Evolutionary conservation across 192 early-diverging fungal genomes (phyloP).

Genomic region (Gryganskiella cystojenkinii): DNA sequence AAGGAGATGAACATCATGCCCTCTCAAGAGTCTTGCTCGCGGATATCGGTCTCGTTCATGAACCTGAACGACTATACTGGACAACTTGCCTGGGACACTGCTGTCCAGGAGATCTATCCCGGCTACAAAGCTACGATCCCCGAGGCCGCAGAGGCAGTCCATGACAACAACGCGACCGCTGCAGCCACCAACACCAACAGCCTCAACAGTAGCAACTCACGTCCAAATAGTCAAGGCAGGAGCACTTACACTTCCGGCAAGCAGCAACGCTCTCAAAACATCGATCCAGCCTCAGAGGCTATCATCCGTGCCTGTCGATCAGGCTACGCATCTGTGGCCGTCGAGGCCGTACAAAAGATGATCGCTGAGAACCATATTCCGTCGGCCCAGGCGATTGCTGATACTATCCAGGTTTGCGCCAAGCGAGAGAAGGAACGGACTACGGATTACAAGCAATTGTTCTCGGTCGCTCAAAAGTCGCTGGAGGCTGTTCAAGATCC

Average conservation of each 20-base stretch:
- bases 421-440: slow-evolving; percentile 42
- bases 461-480: slow-evolving; percentile 21
- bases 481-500: slow-evolving; percentile 18
- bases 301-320: slow-evolving; percentile 41
- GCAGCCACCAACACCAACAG: background rate
- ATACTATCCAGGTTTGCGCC: slow-evolving; percentile 48
- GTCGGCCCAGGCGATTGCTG: slow-evolving; percentile 34
- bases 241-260: background rate
- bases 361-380: slow-evolving; percentile 33
- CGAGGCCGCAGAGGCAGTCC: background rate
- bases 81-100: slow-evolving; percentile 51
- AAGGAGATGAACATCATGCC: slow-evolving; percentile 47
- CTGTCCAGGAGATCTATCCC: slow-evolving; percentile 47
- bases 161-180: background rate
- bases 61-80: slow-evolving; percentile 29
- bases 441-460: slow-evolving; percentile 38
- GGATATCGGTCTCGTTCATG: slow-evolving; percentile 32
- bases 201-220: slow-evolving; percentile 3
- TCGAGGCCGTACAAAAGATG: slow-evolving; percentile 43
- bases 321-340: slow-evolving; percentile 41
- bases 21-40: slow-evolving; percentile 28
- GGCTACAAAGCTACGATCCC: slow-evolving; percentile 27
- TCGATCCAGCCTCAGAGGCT: slow-evolving; percentile 30
- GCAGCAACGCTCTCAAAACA: slow-evolving; percentile 11
- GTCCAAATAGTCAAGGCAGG: background rate